Conservation (phyloP, 2,329 filamentous ascomycete species). For the Orbilia ellipsospora region DNA sequence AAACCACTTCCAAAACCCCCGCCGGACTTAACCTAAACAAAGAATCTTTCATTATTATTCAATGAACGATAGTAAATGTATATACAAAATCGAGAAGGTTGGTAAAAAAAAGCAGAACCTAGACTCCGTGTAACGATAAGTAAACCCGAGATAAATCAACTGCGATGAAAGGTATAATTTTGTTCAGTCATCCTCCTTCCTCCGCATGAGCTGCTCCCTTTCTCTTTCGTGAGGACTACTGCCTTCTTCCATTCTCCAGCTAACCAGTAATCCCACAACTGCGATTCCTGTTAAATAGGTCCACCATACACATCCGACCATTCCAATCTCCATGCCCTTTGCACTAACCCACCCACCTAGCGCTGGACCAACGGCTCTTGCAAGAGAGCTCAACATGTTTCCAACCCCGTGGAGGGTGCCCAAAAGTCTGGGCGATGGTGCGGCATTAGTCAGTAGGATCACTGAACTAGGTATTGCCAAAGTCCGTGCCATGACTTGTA, state of each 20-base stretch:
- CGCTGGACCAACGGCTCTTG: slow-evolving; percentile 67
- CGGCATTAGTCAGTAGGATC: slow-evolving; percentile 72
- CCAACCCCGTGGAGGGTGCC: slow-evolving; percentile 70
- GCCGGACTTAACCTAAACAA: slow-evolving; percentile 3
- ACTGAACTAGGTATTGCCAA: slow-evolving; percentile 72
- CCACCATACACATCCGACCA: slow-evolving; percentile 63
- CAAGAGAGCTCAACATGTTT: slow-evolving; percentile 66
- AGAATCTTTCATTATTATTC: neutral
- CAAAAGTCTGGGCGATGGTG: slow-evolving; percentile 70
- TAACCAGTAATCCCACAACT: slow-evolving; percentile 28
- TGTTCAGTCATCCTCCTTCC: slow-evolving; percentile 45
- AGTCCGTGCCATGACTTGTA: slow-evolving; percentile 79
- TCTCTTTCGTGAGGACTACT: slow-evolving; percentile 45
- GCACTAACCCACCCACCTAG: slow-evolving; percentile 67
- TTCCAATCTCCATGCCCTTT: slow-evolving; percentile 64
- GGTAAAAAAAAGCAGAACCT: neutral
- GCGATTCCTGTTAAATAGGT: slow-evolving; percentile 48
- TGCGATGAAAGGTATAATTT: neutral
- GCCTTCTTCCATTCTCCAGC: slow-evolving; percentile 50
- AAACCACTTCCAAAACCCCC: slow-evolving; percentile 43
- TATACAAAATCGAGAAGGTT: neutral
- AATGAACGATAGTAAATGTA: neutral
- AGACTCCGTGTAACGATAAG: neutral
- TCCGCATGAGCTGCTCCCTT: slow-evolving; percentile 1
- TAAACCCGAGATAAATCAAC: too few relatives aligned